phyloP scores from a whole-genome alignment of 768 basidiomycete genomes.

The Mycena epipterygia region DNA sequence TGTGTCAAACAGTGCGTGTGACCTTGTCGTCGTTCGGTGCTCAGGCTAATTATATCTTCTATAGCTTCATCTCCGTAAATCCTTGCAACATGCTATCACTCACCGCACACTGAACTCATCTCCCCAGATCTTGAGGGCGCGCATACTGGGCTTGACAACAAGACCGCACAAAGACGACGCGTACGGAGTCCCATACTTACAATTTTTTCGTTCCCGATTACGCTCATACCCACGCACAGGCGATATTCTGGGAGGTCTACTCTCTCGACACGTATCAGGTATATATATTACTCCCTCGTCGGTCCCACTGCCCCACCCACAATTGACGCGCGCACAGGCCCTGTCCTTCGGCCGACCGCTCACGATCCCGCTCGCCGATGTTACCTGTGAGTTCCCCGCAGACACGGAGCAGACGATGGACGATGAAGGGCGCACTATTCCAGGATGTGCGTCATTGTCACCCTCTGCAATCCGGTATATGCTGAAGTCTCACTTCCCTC shows the following conservation, averaged over 20 bases:
- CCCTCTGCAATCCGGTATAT: too few species aligned
- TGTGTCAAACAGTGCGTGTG: slow-evolving; percentile 25
- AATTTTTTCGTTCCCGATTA: neutral
- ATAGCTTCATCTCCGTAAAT: slow-evolving; percentile 10
- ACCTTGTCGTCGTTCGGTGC: neutral
- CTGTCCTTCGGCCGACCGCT: slow-evolving; percentile 45
- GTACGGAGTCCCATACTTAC: neutral
- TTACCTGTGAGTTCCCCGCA: too few species aligned
- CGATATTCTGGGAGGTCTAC: too few species aligned
- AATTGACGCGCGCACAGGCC: slow-evolving; percentile 26
- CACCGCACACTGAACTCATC: too few species aligned
- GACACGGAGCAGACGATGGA: slow-evolving; percentile 10
- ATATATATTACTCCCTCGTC: too few species aligned
- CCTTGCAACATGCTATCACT: too few species aligned
- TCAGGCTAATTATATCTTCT: neutral
- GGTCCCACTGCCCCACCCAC: neutral
- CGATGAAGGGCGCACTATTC: neutral
- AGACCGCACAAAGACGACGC: slow-evolving; percentile 1
- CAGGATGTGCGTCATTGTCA: slow-evolving; percentile 10
- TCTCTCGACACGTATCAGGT: slow-evolving; percentile 41
- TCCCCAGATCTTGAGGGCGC: slow-evolving; percentile 9
- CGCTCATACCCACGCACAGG: neutral
- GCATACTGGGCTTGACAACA: too few species aligned
- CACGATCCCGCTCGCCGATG: slow-evolving; percentile 28
- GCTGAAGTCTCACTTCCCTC: neutral